Evolutionary conservation across 805 yeast genomes (phyloP).

Genomic region (Cyberlindnera meyerae): DNA sequence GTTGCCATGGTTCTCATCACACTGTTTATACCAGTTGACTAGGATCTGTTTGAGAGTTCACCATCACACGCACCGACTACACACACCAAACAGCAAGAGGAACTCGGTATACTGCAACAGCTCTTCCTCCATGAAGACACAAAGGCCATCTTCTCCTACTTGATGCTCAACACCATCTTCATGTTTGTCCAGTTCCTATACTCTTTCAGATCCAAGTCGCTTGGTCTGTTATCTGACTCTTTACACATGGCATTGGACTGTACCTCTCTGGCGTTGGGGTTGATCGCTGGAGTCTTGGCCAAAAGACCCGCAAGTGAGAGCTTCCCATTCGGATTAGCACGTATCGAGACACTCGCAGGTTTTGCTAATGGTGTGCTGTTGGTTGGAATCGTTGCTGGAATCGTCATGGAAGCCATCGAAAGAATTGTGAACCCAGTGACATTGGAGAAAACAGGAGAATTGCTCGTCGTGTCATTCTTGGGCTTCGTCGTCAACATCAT

Average conservation of each 20-base stretch:
- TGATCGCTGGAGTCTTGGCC: conserved; percentile 72
- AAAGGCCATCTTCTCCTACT: conserved; percentile 80
- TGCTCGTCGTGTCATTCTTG: conserved; percentile 74
- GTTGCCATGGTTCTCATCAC: conserved; percentile 11
- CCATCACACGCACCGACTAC: no score
- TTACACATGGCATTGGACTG: conserved; percentile 97
- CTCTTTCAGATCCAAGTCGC: conserved; percentile 86
- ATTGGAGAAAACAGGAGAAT: conserved; percentile 74
- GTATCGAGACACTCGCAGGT: conserved; percentile 90
- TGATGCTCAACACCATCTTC: conserved; percentile 80
- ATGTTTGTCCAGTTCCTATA: conserved; percentile 92
- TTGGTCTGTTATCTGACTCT: conserved; percentile 89
- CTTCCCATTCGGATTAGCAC: conserved; percentile 80
- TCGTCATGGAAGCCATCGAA: conserved; percentile 80
- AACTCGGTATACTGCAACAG: conserved; percentile 18
- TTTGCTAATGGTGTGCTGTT: conserved; percentile 89
- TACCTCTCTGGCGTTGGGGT: conserved; percentile 80
- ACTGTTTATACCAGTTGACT: conserved; percentile 14
- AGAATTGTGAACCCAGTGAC: conserved; percentile 74
- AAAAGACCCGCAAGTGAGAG: conserved; percentile 57
- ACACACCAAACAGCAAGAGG: conserved; percentile 3
- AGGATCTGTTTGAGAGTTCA: conserved; percentile 5
- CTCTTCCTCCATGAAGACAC: conserved; percentile 55
- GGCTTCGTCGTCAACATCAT: conserved; percentile 87
- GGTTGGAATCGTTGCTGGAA: conserved; percentile 84